Base-by-base conservation (phyloP, 2,329 filamentous ascomycete species). In the Monilinia aucupariae region DNA sequence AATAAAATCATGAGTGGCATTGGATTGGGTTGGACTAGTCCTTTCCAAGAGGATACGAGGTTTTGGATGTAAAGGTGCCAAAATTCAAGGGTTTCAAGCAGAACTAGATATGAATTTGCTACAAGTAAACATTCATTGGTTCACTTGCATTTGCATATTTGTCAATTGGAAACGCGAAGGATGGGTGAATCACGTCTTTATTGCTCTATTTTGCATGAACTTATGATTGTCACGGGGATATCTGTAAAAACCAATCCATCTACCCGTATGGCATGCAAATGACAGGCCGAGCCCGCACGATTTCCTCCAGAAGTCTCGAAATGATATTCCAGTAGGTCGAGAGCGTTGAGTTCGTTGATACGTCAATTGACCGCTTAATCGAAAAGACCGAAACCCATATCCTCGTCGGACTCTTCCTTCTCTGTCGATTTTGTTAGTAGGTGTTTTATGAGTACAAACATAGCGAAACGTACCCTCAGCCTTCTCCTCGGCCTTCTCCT, bases 341-440 rank as follows among this genome's bases (percentile, higher is more conserved):
- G 67, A 68, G 68, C 67, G 64, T 66, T 61, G 65, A 63, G 64
- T 67, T 64, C 66, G 62, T 65, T 56, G 52, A 34, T 56, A 64
- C 30, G 63, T 59, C 49, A 64, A 66, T 71, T 71, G 68, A 63
- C 66, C 74, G 79, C 77, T 86, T 87, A 88, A 80, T 88, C 85
- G 83, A 88, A 88, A 70, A 89, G 86, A 84, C 86, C 86, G 82
- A 89, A 88, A 74, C 86, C 85, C 85, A 88, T 88, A 76, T 88
- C 87, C 78, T 88, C 87, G 80, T 88, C 85, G 79, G 85, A 87
- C 82, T 87, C 81, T 79, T 85, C 83, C 79, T 86, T 83, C 78
- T 82, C 81, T 82, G 74, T 67, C 67, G 41, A 59, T 62, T 65
- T 43, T 51, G 48, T 72, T 69, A 74, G 69, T 70, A 17, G 7